These are phyloP conservation scores for Davidsoniella neocaledoniae DNA, from an alignment of 2,329 filamentous ascomycete species.

Conservation along the genomic window DNA sequence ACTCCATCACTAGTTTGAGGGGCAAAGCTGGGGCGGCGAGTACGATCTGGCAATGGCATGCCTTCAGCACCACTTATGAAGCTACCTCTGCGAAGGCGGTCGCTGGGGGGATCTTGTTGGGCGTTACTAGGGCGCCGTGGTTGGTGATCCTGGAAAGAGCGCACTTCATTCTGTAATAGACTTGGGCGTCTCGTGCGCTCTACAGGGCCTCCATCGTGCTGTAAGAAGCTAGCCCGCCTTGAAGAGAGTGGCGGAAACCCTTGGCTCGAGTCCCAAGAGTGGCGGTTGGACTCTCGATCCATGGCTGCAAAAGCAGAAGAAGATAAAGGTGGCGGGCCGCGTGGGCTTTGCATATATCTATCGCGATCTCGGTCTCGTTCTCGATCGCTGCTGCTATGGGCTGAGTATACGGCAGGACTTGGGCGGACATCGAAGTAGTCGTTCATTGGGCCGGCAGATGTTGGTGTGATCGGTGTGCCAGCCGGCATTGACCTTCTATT, in stretches of 20 bases:
- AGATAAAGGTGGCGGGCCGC: not conserved
- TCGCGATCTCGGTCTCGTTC: not conserved
- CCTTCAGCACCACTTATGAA: not conserved
- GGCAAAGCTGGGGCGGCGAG: not conserved
- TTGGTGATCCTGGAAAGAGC: not conserved
- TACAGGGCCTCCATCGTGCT: not conserved
- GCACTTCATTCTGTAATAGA: constrained; percentile 2
- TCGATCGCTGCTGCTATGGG: not conserved
- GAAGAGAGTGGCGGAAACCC: not conserved
- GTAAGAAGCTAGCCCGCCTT: not conserved
- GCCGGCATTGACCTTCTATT: not conserved
- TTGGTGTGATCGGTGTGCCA: not conserved
- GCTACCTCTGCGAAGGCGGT: no score
- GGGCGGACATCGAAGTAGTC: not conserved
- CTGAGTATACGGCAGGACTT: constrained; percentile 1
- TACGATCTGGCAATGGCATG: not conserved
- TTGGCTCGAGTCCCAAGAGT: constrained; percentile 5
- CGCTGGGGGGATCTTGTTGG: not conserved
- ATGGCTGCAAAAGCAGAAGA: constrained; percentile 2
- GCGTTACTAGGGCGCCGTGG: constrained; percentile 3
- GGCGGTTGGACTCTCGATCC: constrained; percentile 1
- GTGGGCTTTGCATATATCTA: constrained; percentile 2
- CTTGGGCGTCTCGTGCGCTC: constrained; percentile 4
- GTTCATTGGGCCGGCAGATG: no score
- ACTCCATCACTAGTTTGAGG: not conserved